phyloP scores from a whole-genome alignment of 345 rosid species.

The Eucalyptus decipiens region DNA sequence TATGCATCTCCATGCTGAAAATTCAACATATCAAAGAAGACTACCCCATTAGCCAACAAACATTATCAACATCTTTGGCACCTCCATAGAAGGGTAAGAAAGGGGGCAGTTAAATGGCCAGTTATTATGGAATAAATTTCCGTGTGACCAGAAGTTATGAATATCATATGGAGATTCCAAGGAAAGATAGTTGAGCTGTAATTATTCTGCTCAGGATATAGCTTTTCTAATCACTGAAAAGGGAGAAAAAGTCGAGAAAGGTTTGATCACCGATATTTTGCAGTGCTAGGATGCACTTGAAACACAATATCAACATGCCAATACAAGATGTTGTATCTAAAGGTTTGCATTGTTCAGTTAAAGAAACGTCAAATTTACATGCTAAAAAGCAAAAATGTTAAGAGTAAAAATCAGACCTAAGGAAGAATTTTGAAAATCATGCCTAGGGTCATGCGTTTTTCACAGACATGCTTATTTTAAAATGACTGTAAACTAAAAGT shows the following conservation, averaged over 20 bases:
- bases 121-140: not conserved
- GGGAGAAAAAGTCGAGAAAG: not conserved
- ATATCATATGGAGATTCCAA: not conserved
- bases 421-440: not conserved
- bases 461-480: not conserved
- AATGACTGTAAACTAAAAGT: not conserved
- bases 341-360: not conserved
- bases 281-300: not conserved
- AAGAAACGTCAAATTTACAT: not conserved
- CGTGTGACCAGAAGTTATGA: not conserved
- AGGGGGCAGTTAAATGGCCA: not conserved
- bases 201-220: not conserved
- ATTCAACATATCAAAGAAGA: not conserved
- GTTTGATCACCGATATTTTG: not conserved
- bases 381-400: no score
- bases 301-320: not conserved
- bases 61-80: not conserved
- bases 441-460: not conserved
- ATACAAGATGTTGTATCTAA: not conserved
- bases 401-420: not conserved
- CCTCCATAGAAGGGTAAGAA: not conserved
- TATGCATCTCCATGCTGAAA: not conserved
- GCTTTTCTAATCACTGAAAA: not conserved
- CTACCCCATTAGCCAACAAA: not conserved
- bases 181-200: not conserved